phyloP scores from a whole-genome alignment of 352 stramenopile species.

The Poterioochromonas sp. region DNA sequence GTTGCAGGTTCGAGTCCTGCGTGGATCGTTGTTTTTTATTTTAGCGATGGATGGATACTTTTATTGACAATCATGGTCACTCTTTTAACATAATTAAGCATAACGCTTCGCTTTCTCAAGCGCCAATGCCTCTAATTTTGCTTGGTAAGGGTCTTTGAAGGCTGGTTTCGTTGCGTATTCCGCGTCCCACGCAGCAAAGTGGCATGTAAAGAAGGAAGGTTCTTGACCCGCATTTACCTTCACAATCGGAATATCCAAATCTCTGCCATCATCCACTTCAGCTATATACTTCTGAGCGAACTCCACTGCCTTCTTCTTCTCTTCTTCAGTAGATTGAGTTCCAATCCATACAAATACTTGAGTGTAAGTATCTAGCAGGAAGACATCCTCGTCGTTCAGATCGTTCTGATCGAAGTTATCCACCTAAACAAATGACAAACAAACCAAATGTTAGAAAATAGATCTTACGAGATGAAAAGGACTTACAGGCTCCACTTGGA shows the following conservation, averaged over 20 bases:
- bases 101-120: background rate
- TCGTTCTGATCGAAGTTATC: constrained; percentile 75
- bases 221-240: constrained; percentile 65
- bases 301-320: constrained; percentile 41
- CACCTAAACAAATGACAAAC: too few relatives aligned
- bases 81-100: too few relatives aligned
- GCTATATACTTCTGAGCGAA: constrained; percentile 57
- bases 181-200: constrained; percentile 76
- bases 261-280: constrained; percentile 63
- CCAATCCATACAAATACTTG: constrained; percentile 79
- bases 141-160: constrained; percentile 75
- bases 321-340: constrained; percentile 34
- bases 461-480: too few relatives aligned
- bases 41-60: too few relatives aligned
- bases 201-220: constrained; percentile 72
- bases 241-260: constrained; percentile 65
- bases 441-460: too few relatives aligned
- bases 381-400: constrained; percentile 76
- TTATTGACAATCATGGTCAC: too few relatives aligned
- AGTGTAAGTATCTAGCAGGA: constrained; percentile 76
- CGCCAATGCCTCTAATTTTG: constrained; percentile 23
- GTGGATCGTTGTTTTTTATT: too few relatives aligned
- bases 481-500: constrained; percentile 61
- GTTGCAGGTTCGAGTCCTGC: too few relatives aligned
- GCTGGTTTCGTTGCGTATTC: constrained; percentile 62